phyloP scores from a whole-genome alignment of 169 alveolate species.

The Cryptosporidium parvum region DNA sequence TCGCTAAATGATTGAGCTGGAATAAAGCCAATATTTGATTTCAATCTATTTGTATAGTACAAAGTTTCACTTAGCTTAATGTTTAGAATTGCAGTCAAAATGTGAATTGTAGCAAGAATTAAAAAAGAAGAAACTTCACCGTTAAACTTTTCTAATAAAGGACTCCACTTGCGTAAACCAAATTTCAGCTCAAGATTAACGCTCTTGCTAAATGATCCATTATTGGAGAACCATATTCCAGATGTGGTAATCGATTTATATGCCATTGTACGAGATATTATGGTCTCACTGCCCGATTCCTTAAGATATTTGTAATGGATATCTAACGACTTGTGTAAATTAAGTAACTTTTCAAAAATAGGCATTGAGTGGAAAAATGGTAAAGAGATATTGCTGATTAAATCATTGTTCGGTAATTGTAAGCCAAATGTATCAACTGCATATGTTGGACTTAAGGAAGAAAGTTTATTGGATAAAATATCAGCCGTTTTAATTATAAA shows the following conservation, averaged over 20 bases:
- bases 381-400: neutral
- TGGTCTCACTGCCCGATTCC: neutral
- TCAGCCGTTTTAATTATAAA: neutral
- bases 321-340: constrained; percentile 14
- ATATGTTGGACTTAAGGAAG: neutral
- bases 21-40: neutral
- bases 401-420: neutral
- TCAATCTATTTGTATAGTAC: neutral
- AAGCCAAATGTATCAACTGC: constrained; percentile 3
- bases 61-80: neutral
- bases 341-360: neutral
- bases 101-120: neutral
- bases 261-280: constrained; percentile 21
- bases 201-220: neutral
- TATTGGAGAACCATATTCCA: constrained; percentile 29
- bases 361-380: neutral
- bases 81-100: neutral
- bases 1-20: constrained; percentile 6
- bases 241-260: constrained; percentile 9
- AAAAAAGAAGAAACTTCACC: neutral
- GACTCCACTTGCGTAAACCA: constrained; percentile 2
- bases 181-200: constrained; percentile 9
- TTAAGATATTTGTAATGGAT: neutral
- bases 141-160: neutral
- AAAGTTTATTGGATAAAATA: neutral